Percentiles rank a stretch among this genome's conserved stretches.
Evolutionary conservation across 2,329 filamentous ascomycete species (phyloP).

Genomic region (Elsinoe batatas): DNA sequence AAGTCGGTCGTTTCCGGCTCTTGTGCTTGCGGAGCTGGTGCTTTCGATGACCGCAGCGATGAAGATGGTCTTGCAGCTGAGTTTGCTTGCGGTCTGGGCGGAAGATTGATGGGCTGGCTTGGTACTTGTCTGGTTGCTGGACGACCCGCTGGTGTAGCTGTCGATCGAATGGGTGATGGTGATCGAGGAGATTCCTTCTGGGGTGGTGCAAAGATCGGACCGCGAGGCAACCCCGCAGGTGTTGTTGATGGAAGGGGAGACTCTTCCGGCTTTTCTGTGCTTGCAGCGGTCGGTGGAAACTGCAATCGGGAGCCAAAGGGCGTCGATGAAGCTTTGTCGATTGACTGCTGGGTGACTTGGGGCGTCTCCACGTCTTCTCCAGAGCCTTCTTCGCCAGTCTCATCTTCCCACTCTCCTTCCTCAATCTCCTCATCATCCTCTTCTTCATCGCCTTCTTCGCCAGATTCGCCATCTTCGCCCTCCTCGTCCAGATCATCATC

Average conservation of each 20-base stretch:
- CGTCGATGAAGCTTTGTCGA: conserved; percentile 3
- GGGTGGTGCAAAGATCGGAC: conserved; percentile 15
- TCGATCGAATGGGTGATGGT: conserved; percentile 59
- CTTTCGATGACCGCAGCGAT: conserved; percentile 19
- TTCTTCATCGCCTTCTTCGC: conserved; percentile 33
- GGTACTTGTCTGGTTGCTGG: conserved; percentile 14
- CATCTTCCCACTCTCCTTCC: conserved; percentile 25
- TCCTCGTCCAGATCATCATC: conserved; percentile 29
- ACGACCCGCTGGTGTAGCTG: conserved; percentile 38
- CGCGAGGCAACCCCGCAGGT: conserved; percentile 16
- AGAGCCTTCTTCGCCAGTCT: conserved; percentile 38
- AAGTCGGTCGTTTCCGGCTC: conserved; percentile 39
- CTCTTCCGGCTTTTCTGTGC: not conserved
- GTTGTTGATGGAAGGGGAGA: conserved; percentile 15
- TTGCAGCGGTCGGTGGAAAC: conserved; percentile 13
- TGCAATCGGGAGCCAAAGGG: conserved; percentile 14
- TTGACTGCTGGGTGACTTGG: conserved; percentile 3
- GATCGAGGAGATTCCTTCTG: conserved; percentile 45
- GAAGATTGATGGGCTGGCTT: conserved; percentile 16
- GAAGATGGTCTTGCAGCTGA: conserved; percentile 20
- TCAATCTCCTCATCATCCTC: conserved; percentile 26
- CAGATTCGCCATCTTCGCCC: conserved; percentile 22
- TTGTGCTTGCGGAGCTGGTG: conserved; percentile 25
- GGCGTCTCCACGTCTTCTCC: conserved; percentile 33
- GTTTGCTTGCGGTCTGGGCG: conserved; percentile 10